Base-by-base conservation (phyloP, 495 filamentous ascomycete species). In the Acidomyces sp. region DNA sequence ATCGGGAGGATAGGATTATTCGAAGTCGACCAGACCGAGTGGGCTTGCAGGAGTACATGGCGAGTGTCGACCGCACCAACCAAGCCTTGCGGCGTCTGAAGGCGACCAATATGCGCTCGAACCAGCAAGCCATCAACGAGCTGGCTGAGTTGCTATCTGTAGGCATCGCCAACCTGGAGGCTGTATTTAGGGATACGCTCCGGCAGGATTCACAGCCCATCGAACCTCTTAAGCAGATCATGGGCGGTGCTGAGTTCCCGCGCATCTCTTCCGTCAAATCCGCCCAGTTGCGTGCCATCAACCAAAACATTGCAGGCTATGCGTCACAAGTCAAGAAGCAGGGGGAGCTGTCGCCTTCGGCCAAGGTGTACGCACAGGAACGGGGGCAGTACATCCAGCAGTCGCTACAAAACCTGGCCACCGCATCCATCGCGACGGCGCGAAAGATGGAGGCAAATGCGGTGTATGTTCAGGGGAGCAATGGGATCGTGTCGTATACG, bases 211-310 rank as follows among this genome's bases (percentile, higher is more conserved):
- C 77, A 6, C 67, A 71, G 37, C 69, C 80, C 1, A 72, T 95
- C 22, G 90, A 99, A 49, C 87, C 92, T 5, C 62, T 96, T 29
- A 82, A 93, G 53, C 95, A 81, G 55, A 75, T 95, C 51, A 93
- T 82, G n/a, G 95, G 94, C 57, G 70, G 81, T 69, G 20, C 30
- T 16, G 25, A 70, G 1, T 85, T 83, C 44, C 80, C 80, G 6
- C 63, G 68, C 1, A 62, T 84, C 3, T 57, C 69, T 10, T 62
- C 71, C 31, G 70, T 76, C 19, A 74, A 67, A 16, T 43, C 71
- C 13, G 67, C 70, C n/a, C 66, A 68, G 35, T 58, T 85, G 20
- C 64, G 66, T 5, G 63, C 69, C 21, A 68, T 84, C 32, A 73
- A 76, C 36, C 49, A 59, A 19, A 74, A 70, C 26, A 65, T 82